Base-by-base conservation (phyloP, 805 yeast genomes). In the Sugiyamaella qingdaonensis region DNA sequence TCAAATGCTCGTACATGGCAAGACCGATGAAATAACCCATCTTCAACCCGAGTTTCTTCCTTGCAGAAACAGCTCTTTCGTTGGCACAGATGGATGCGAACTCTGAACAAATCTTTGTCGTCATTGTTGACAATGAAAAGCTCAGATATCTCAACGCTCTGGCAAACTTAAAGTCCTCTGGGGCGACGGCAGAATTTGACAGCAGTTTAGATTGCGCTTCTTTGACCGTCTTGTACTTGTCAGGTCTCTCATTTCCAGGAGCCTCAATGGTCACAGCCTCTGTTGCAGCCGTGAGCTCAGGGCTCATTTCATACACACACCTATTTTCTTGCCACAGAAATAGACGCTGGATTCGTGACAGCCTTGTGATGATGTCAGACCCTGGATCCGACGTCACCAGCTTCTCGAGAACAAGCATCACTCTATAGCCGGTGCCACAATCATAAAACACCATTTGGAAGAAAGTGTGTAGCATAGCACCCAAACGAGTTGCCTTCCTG, bases 271-370 rank as follows among this genome's bases (percentile, higher is more conserved):
- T 21, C 10, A 56, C 31, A 14, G 63, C 58, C n/a, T 48, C 46
- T 7, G 61, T 52, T 1, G 64, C 64, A 19, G 54, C 60, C n/a
- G 49, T 49, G 37, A 61, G 48, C 4, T 29, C 37, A 18, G 35
- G 19, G 1, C 57, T 45, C 7, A 58, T 18, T 7, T 56, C 56
- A n/a, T 50, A 51, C 7, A 54, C 37, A 27, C 54, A 39, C 33
- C 50, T 19, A 4, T 57, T 48, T 14, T 64, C 69, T 43, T 62
- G 64, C 66, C 64, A 62, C 10, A 65, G 44, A 24, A 63, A 61
- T 53, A 60, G 57, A 10, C 67, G 48, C 49, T 66, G 65, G 11
- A 66, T 50, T 9, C 29, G 35, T n/a, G 64, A 64, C 13, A 66
- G 46, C 21, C 61, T 50, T 10, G 48, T 43, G 21, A 66, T 48